Evolutionary conservation across 2,329 filamentous ascomycete genomes (phyloP).

Genomic region (Beauveria caledonica): DNA sequence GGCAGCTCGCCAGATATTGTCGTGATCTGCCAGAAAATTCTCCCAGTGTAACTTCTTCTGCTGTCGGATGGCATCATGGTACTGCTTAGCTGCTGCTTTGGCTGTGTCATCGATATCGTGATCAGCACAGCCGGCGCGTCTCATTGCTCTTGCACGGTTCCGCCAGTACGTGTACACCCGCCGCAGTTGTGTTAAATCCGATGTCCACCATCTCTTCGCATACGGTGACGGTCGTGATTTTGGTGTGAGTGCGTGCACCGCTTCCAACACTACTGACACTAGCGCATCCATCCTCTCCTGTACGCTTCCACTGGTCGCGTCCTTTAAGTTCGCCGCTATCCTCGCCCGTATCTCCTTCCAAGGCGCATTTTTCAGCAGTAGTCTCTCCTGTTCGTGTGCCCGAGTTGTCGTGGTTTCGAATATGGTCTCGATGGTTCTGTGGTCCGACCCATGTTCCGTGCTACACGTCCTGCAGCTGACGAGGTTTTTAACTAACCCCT

Average conservation of each 20-base stretch:
- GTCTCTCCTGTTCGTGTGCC: constrained; percentile 12
- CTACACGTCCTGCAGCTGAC: constrained; percentile 13
- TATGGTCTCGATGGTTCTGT: constrained; percentile 22
- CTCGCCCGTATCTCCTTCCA: constrained; percentile 18
- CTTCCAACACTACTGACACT: constrained; percentile 13
- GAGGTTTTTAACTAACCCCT: constrained; percentile 16
- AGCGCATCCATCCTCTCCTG: constrained; percentile 10
- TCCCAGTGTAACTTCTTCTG: constrained; percentile 18
- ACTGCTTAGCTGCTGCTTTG: constrained; percentile 17
- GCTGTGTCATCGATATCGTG: constrained; percentile 16
- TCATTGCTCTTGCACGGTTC: constrained; percentile 18
- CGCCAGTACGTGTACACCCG: constrained; percentile 21
- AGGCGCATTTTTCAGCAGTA: constrained; percentile 21
- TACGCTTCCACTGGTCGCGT: constrained; percentile 17
- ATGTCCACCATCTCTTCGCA: constrained; percentile 23
- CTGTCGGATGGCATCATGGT: constrained; percentile 17
- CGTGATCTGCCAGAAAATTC: constrained; percentile 20
- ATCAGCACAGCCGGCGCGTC: constrained; percentile 11
- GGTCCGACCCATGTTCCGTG: constrained; percentile 22
- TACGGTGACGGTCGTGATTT: constrained; percentile 20
- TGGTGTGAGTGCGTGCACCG: constrained; percentile 14
- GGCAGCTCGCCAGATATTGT: constrained; percentile 23
- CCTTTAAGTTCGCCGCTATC: constrained; percentile 17
- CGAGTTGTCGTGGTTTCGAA: constrained; percentile 18
- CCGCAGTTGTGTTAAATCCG: constrained; percentile 21